Percentiles rank a stretch among this genome's conserved stretches.
phyloP scores from a whole-genome alignment of 805 yeast genomes.

The Wickerhamiella musiphila region DNA sequence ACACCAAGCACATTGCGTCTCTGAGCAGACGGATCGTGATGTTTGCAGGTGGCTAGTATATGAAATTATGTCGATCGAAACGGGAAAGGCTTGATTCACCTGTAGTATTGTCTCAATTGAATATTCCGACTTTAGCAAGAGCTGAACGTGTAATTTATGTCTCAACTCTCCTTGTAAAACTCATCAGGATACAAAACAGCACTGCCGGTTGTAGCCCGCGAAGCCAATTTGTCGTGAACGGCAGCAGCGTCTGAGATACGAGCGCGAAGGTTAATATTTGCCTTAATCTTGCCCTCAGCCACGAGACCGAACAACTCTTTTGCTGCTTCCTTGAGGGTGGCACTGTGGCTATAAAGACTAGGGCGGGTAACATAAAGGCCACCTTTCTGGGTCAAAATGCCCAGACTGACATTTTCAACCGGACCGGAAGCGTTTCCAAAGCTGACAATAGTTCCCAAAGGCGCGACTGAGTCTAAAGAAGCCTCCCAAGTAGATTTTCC shows the following conservation, averaged over 20 bases:
- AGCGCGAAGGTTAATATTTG: conserved; percentile 34
- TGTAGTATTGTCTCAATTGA: background rate
- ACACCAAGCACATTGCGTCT: no score
- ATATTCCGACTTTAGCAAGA: background rate
- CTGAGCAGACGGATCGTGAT: no score
- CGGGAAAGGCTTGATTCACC: background rate
- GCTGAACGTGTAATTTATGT: no score
- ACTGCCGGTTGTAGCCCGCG: conserved; percentile 48
- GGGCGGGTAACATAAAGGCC: conserved; percentile 46
- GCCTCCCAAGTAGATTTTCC: conserved; percentile 54
- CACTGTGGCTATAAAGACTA: conserved; percentile 34
- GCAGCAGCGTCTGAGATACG: conserved; percentile 38
- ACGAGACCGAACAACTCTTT: conserved; percentile 18
- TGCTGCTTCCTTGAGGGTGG: conserved; percentile 28
- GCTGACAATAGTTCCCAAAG: conserved; percentile 54
- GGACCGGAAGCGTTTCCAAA: conserved; percentile 81
- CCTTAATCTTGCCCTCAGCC: conserved; percentile 17
- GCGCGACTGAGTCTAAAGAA: conserved; percentile 40
- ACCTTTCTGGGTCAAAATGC: conserved; percentile 39
- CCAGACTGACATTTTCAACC: conserved; percentile 48
- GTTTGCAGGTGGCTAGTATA: no score
- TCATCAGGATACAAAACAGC: conserved; percentile 5
- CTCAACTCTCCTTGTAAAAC: no score
- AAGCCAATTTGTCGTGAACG: conserved; percentile 44
- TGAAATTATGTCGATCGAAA: background rate